Conservation (phyloP, 148 eudicot species). For the Chenopodium berlandieri region DNA sequence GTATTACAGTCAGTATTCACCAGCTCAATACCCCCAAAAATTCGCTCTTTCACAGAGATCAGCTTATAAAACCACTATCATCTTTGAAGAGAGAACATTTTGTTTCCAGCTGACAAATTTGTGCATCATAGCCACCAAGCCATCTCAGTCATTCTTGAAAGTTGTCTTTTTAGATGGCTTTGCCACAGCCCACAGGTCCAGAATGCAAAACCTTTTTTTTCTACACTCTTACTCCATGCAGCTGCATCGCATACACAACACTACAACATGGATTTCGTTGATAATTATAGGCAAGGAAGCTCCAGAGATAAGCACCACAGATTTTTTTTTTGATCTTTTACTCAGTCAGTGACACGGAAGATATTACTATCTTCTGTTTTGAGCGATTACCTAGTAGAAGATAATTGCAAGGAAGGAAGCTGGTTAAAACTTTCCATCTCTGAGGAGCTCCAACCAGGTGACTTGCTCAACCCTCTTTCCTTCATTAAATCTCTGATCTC, state of each 20-base stretch:
- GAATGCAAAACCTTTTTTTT: neutral
- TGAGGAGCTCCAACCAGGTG: constrained; percentile 56
- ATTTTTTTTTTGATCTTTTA: neutral
- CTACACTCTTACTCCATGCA: neutral
- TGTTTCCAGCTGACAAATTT: neutral
- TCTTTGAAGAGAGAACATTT: neutral
- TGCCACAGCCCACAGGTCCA: neutral
- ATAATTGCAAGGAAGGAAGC: constrained; percentile 23
- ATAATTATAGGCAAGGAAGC: neutral
- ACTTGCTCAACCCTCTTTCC: constrained; percentile 60
- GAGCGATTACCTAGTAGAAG: constrained; percentile 6
- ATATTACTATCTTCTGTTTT: neutral
- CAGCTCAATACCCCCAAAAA: neutral
- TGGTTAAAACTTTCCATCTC: constrained; percentile 37
- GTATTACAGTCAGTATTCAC: neutral
- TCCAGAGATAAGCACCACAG: neutral
- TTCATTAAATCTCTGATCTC: constrained; percentile 60
- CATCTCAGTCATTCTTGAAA: neutral
- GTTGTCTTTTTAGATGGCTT: neutral
- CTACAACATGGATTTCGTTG: neutral
- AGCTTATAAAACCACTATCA: neutral
- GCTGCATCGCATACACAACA: neutral
- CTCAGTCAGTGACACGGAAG: neutral
- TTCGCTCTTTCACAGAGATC: neutral
- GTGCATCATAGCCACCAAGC: neutral